Base-by-base conservation (phyloP, 805 yeast species). In the Hanseniaspora guilliermondii region DNA sequence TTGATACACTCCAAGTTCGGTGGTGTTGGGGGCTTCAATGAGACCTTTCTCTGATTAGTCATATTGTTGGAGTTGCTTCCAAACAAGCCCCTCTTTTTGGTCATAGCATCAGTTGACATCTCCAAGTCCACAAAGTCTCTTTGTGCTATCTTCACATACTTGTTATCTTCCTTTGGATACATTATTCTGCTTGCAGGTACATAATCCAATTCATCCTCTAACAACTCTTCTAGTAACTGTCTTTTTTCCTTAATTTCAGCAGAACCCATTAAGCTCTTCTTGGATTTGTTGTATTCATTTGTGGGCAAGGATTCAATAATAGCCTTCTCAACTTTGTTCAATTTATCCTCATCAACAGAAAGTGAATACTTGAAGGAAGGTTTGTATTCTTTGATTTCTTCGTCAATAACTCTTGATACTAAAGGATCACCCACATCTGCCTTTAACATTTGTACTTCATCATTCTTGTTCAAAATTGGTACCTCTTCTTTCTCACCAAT, bases 1-100 rank as follows among this genome's bases (percentile, higher is more conserved):
- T 87, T 89, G 59, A 93, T 70, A 62, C 87, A 85, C 61, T 83
- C 80, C 56, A 86, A 70, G 7, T 85, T 77, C 3, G 98, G 98
- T 0, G 97, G 97, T 50, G 78, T 76, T 6, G 98, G 98, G 0
- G 98, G 97, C 58, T 83, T 80, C 49, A 89, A 72, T 52, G 74
- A 76, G 55, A 78, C 82, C 57, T 77, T 76, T 48, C 83, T 72
- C 62, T 84, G 76, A 54, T 73, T 76, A 17, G n/a, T 27, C 11
- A 44, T n/a, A 19, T 11, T 44, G 32, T 39, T 33, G 37, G 36
- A 22, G 11, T 24, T 42, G 1, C 68, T 68, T 38, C 66, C 68
- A 47, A 75, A 70, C 57, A 75, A 74, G 3, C 81, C 80, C 37
- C 70, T 62, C 53, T 68, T 64, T 56, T 66, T 66, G 50, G 68